Evolutionary conservation across 2,329 filamentous ascomycete species (phyloP).

Genomic region (Sporothrix sp.): DNA sequence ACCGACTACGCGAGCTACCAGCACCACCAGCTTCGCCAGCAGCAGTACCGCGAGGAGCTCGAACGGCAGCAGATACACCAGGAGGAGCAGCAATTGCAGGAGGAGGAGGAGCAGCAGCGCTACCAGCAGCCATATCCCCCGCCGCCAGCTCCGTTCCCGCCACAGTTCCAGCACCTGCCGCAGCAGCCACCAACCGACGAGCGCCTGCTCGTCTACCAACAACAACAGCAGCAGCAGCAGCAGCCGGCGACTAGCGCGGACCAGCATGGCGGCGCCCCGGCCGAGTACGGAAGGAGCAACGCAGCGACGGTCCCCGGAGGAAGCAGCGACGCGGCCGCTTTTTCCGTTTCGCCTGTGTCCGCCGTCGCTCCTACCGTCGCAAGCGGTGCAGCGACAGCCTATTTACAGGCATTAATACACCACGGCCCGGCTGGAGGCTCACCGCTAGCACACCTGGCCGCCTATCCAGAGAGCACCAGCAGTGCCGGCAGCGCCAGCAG

Average conservation of each 20-base stretch:
- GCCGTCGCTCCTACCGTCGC: too few relatives aligned
- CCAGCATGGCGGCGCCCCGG: too few relatives aligned
- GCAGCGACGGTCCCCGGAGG: neutral
- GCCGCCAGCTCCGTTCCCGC: neutral
- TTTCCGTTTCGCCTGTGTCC: neutral
- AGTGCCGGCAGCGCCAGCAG: neutral
- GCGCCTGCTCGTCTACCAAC: neutral
- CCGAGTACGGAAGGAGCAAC: neutral
- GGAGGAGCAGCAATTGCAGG: slow-evolving; percentile 14
- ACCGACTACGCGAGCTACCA: slow-evolving; percentile 21
- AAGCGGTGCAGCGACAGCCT: too few relatives aligned
- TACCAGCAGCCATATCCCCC: slow-evolving; percentile 1
- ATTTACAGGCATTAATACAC: neutral
- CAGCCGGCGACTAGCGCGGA: neutral
- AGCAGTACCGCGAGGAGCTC: slow-evolving; percentile 9
- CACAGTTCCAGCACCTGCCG: slow-evolving; percentile 2
- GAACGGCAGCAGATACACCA: slow-evolving; percentile 7
- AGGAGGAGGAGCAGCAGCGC: slow-evolving; percentile 14
- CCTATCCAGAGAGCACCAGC: slow-evolving; percentile 7
- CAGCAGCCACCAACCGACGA: slow-evolving; percentile 3
- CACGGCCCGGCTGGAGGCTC: neutral
- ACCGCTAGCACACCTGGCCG: too few relatives aligned
- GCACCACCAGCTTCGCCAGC: slow-evolving; percentile 11
- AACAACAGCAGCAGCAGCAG: slow-evolving; percentile 16
- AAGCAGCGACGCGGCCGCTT: neutral